Base-by-base conservation (phyloP, 495 filamentous ascomycete species). In the Aspergillus avenaceus region DNA sequence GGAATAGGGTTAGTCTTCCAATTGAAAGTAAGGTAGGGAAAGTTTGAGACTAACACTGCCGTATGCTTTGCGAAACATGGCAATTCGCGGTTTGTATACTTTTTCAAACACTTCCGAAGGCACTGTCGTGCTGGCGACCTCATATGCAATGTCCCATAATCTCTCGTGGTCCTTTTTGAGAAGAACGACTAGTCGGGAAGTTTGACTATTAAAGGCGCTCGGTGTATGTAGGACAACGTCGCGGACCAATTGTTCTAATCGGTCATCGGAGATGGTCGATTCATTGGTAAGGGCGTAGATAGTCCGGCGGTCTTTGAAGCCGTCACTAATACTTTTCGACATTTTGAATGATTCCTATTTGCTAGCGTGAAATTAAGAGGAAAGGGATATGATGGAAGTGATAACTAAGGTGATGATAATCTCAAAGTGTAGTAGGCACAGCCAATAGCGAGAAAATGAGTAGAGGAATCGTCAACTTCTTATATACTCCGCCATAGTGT, bases 41-140 rank as follows among this genome's bases (percentile, higher is more conserved):
- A 34, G 16, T 22, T n/a, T n/a, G n/a, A n/a, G n/a, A 55, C 45
- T 41, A 2, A 59, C 58, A 0, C 58, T 53, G 31, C 61, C 58
- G 37, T 61, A 61, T 3, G 21, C 54, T 3, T 47, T 55, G 5
- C 54, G 47, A 16, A 59, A 56, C 5, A 19, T 43, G 5, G 29
- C 50, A 26, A 58, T 57, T 1, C 47, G 50, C 16, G 46, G 36
- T 32, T 50, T 49, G 41, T 46, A 56, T 21, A 64, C 32, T 2
- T 69, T 75, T 18, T 83, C 83, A 29, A 65, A 45, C 41, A 69
- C 58, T 62, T 70, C 84, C 13, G 63, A 46, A 1, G 56, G 43
- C 7, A 86, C 77, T 14, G 80, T 74, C 21, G 68, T 59, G 67
- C 79, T 83, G 4, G 45, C 45, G 11, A 60, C 46, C 27, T 63